Evolutionary conservation across 164 flowering plant species (phyloP), one percentile per base, ranked within the genome.

Genomic region (Kalanchoe fedtschenkoi): DNA sequence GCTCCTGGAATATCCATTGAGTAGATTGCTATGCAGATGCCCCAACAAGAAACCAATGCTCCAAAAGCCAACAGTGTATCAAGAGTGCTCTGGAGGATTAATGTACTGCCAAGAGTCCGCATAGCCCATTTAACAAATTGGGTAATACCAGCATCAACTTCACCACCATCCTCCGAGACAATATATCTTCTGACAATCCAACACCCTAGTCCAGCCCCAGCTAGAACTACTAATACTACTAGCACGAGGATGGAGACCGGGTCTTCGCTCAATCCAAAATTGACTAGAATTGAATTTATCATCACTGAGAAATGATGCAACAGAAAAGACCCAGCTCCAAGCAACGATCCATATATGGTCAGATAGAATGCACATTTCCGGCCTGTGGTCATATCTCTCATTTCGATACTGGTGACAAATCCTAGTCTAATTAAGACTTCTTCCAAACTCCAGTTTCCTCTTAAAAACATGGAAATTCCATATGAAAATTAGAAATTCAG

Each of bases 181-280:
- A 91, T 80, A 80, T 78, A 91, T 68, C 80, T 88, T 60, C 90
- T 30, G n/a, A n/a, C n/a, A n/a, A n/a, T n/a, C n/a, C n/a, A n/a
- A n/a, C n/a, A n/a, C n/a, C n/a, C n/a, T n/a, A 88, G 67, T 59
- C 80, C 96, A 73, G 97, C 97, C 73, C 97, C 97, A 5, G 87
- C 75, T 47, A 91, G 75, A 44, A 82, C 26, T 62, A 88, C 70
- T 34, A 80, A 83, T 37, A 83, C 74, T 11, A 78, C n/a, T n/a
- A n/a, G 42, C 38, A 81, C 16, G 68, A 88, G 74, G 32, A 82
- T 38, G 56, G 80, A 74, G 24, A 91, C 93, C 97, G 88, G 91
- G 5, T 91, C 96, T 57, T 87, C 89, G 59, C 80, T 80, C 70
- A 91, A 59, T 34, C 97, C 97, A 71, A 91, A 89, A 63, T 70